Conservation (phyloP, 2,329 filamentous ascomycete genomes). For the Lasiodiplodia theobromae region DNA sequence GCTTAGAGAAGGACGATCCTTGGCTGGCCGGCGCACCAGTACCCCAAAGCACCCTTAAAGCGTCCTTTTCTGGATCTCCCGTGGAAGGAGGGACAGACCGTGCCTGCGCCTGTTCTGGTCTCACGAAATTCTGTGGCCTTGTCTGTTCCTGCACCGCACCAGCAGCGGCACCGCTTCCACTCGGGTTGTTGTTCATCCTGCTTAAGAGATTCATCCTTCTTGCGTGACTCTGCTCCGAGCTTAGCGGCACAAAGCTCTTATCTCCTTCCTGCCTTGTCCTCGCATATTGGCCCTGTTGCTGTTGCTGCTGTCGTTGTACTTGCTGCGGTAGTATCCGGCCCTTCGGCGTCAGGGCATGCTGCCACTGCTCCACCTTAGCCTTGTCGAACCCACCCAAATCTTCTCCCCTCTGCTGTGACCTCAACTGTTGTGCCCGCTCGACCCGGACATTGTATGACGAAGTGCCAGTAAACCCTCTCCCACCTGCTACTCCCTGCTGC, state of each 20-base stretch:
- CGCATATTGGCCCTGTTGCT: neutral
- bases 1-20: neutral
- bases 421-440: neutral
- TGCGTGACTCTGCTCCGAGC: neutral
- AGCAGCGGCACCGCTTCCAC: neutral
- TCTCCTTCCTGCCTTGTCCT: neutral
- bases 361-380: slow-evolving; percentile 2
- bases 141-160: neutral
- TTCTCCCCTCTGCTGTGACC: neutral
- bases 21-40: neutral
- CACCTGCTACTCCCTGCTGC: neutral
- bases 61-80: neutral
- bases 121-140: neutral
- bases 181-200: neutral
- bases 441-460: neutral
- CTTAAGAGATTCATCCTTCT: neutral
- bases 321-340: neutral
- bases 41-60: neutral
- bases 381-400: slow-evolving; percentile 9
- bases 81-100: neutral
- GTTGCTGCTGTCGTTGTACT: neutral
- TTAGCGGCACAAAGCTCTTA: slow-evolving; percentile 9
- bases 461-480: neutral
- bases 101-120: neutral
- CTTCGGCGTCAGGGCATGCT: slow-evolving; percentile 11